Base-by-base conservation (phyloP, 306 rosid species). In the Dalbergia cochinchinensis region DNA sequence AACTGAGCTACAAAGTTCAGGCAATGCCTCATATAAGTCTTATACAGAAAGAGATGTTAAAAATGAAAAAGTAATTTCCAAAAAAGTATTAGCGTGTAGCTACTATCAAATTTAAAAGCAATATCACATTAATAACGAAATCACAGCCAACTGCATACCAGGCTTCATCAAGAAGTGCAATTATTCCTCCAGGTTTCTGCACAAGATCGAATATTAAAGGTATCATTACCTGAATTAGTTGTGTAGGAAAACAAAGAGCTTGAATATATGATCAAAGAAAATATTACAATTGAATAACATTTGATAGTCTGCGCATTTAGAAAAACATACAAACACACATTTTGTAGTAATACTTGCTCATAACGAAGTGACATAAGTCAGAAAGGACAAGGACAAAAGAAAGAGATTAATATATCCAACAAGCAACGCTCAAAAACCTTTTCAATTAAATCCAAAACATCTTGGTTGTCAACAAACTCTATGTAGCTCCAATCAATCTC, bases 151-250 rank as follows among this genome's bases (percentile, higher is more conserved):
- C 72, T n/a, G 15, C 96, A 78, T 91, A 96, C 99, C 99, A 96
- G 90, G 99, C 99, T 90, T 96, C 99, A 82, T 96, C 99, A 69
- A 96, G 87, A 72, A 96, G 99, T 74, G 99, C 82, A 76, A 96
- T 89, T 78, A 96, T 87, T 83, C 99, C 99, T 79, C 99, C 99
- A 69, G 99, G 99, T 93, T 96, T 96, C 99, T 93, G 94, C 69
- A 84, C 79, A 81, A 75, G 50, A 83, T 63, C 72, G 22, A 84
- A 73, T 51, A 83, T 76, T 37, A 60, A 73, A 74, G 71, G 64
- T 74, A 78, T 61, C 78, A 68, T 73, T 59, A 73, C 70, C 48
- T 50, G 62, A 63, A 82, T 53, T 33, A 48, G n/a, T 58, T 69
- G 53, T 8, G 55, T 67, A 34, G 18, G 71, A 69, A 59, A 76